Evolutionary conservation across 352 stramenopile genomes (phyloP), one percentile per base, ranked within the genome.

Genomic region (Pythium chondricola): DNA sequence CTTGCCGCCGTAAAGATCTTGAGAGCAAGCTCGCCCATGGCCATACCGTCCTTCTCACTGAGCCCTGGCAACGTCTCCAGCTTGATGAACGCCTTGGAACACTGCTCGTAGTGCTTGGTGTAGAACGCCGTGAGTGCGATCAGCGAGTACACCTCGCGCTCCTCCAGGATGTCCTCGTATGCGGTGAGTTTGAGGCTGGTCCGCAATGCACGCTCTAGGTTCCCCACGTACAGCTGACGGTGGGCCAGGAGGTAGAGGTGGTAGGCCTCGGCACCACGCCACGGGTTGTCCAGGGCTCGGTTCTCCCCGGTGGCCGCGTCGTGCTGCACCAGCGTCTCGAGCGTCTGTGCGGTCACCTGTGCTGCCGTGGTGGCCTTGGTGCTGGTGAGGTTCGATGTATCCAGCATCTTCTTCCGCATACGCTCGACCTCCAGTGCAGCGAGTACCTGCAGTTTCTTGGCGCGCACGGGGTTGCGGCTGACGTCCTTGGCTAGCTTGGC

Each of bases 391-490:
- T 56, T 79, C 2, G 79, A 85, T 5, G 82, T 66, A 47, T 94
- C 84, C 7, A 97, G 60, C 65, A 95, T 90, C 47, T 93, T 89
- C 54, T 94, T 92, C 8, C 88, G 69, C 69, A 96, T 93, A 3
- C 88, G 75, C 55, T 97, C 93, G 27, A 97, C 89, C 53, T 98
- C 89, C 21, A 97, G 82, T 13, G 89, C 93, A n/a, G 91, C 88
- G 8, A 98, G 58, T 0, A 98, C 89, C 36, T 97, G 85, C 5
- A 98, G 62, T 43, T 97, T 97, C 71, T 98, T 98, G 27, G 88
- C 89, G 5, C 82, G 71, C 17, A 97, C 49, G 2, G 89, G 91
- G 50, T 97, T 88, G 30, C 74, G 68, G 11, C 61, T 74, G 42
- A 90, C 81, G 20, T 93, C 77, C 37, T 81, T 85, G 2, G 88